These are phyloP conservation scores for Penstemon newberryi DNA, from an alignment of 257 asterid genomes.

Conservation along the genomic window DNA sequence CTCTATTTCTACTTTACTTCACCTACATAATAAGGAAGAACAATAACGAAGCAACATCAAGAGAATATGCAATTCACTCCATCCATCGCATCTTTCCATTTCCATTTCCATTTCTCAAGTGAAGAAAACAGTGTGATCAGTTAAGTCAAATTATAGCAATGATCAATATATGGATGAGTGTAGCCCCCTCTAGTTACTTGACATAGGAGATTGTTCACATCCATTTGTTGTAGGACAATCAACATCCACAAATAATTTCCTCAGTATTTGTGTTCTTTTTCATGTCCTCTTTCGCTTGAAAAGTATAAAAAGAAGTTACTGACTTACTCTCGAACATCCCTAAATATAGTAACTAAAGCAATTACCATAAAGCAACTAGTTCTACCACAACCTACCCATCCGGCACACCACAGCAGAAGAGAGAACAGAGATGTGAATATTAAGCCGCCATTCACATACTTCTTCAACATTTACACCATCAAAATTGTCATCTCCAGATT, in stretches of 20 bases:
- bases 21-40: not conserved
- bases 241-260: slow-evolving; percentile 39
- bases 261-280: slow-evolving; percentile 34
- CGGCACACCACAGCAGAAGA: no score
- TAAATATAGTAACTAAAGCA: slow-evolving; percentile 3
- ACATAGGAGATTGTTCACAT: slow-evolving; percentile 51
- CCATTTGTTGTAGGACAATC: slow-evolving; percentile 44
- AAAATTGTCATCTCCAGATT: no score
- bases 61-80: not conserved
- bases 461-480: no score
- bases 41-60: not conserved
- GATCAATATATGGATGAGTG: slow-evolving; percentile 40
- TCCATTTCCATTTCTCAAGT: not conserved
- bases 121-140: slow-evolving; percentile 16
- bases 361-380: not conserved
- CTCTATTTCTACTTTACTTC: not conserved
- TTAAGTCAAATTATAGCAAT: not conserved
- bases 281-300: slow-evolving; percentile 31
- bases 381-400: not conserved
- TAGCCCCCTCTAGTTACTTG: slow-evolving; percentile 55
- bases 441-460: no score
- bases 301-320: slow-evolving; percentile 2
- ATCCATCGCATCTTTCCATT: not conserved
- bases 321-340: slow-evolving; percentile 13
- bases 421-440: no score